Base-by-base conservation (phyloP, 208 protist species). In the Leishmania turanica region DNA sequence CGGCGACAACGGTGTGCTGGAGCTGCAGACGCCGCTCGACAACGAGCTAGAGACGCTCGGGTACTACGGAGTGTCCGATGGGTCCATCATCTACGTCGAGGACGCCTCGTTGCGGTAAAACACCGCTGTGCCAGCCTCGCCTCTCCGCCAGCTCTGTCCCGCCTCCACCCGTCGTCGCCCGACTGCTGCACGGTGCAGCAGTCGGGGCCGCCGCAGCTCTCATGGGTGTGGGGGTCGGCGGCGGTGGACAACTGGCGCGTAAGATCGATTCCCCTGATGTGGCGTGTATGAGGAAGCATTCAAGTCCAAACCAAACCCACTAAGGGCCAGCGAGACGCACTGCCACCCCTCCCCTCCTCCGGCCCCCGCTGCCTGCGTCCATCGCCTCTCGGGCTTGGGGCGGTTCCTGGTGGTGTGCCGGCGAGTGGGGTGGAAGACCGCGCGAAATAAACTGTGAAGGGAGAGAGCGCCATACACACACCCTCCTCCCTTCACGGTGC, bases 41-140 rank as follows among this genome's bases (percentile, higher is more conserved):
- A 94, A 95, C 64, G 95, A 96, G 76, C 78, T 87, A 69, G 88
- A 96, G 84, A 93, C 87, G 37, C 85, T 98, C 21, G 87, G 78
- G 8, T 96, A 93, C 79, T 96, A 92, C 77, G 95, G 95, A 2
- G 90, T 98, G 17, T 89, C 86, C 5, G 82, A 92, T 60, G 92
- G 95, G 8, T 79, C 86, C n/a, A 86, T 91, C 47, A 80, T 98
- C 60, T 75, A 81, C 53, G 90, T 98, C 40, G 71, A 83, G n/a
- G 93, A 98, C 77, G 88, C 87, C 69, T 96, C 93, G 2, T 71
- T 97, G 37, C 88, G 89, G 15, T 85, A 42, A 72, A 37, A 80
- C 66, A 62, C 24, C 21, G 19, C 3, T 34, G 37, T 9, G 54
- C 54, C 73, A 77, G 17, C 51, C 17, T 54, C 37, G 73, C 34